Evolutionary conservation across 2,329 filamentous ascomycete genomes (phyloP).

Genomic region (Tolypocladium capitatum): DNA sequence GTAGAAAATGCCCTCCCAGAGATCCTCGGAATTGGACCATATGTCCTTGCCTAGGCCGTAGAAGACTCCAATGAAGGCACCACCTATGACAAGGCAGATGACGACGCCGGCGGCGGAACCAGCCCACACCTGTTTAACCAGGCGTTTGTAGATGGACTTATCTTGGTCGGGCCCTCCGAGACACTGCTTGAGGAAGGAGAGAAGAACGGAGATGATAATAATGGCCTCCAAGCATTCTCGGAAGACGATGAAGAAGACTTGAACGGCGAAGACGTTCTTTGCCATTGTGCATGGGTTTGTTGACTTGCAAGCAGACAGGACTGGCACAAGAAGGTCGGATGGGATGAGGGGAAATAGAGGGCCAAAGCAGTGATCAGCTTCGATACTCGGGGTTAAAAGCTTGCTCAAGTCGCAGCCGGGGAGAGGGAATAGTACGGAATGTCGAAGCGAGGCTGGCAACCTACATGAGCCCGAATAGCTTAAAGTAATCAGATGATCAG

Average conservation of each 20-base stretch:
- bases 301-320: not conserved
- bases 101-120: not conserved
- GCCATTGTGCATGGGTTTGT: not conserved
- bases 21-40: not conserved
- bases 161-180: not conserved
- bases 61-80: not conserved
- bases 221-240: conserved; percentile 65
- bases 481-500: not conserved
- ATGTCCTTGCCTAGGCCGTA: not conserved
- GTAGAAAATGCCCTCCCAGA: not conserved
- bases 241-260: conserved; percentile 75
- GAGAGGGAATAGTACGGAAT: not conserved
- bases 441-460: not conserved
- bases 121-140: not conserved
- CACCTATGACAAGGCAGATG: not conserved
- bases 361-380: not conserved
- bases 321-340: not conserved
- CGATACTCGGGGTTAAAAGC: not conserved
- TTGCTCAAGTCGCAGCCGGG: not conserved
- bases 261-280: conserved; percentile 53
- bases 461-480: not conserved
- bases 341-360: not conserved
- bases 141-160: not conserved
- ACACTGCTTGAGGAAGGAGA: not conserved
- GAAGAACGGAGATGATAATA: conserved; percentile 67